Base-by-base conservation (phyloP, 2,329 filamentous ascomycete genomes). In the Penicillium brasilianum region DNA sequence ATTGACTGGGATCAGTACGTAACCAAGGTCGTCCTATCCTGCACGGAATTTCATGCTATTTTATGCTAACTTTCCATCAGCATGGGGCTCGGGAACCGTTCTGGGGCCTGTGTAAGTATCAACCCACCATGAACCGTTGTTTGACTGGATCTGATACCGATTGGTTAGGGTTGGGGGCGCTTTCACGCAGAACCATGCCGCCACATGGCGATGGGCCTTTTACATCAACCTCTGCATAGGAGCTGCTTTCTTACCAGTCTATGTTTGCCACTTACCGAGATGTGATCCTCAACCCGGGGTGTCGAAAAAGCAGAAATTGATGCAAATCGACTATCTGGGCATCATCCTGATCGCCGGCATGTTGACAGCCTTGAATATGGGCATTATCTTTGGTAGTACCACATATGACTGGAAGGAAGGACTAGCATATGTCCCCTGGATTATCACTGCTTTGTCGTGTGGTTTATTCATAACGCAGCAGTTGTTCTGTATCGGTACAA, bases 191-290 rank as follows among this genome's bases (percentile, higher is more conserved):
- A 72, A 65, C 22, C 8, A 10, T 3, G 43, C 59, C 25, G 28
- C 61, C 6, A 64, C 61, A 8, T 78, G 75, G 76, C 68, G 72
- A 41, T 78, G 74, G 76, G 77, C 76, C 0, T 84, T 84, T 66
- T 88, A 88, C 66, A 82, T 88, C 74, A 88, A 87, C 65, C 75
- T 87, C 0, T 70, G 77, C 37, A 72, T 83, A 50, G 77, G 83
- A 0, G 84, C 74, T 8, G 67, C 78, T 8, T 74, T 76, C 32
- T 70, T 78, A 3, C 80, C 83, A 0, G 74, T 80, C 28, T 77
- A 80, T 25, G 25, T 85, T 30, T 80, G 82, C 62, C 66, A 80
- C 7, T 74, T 86, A 0, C 78, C 72, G 34, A 60, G 58, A 5
- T 63, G 61, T 11, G 55, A 73, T n/a, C n/a, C n/a, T n/a, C n/a